Percentiles rank a stretch among this genome's conserved stretches.
Evolutionary conservation across 1,284 basidiomycete species (phyloP).

Genomic region (Sanghuangporus baumii): DNA sequence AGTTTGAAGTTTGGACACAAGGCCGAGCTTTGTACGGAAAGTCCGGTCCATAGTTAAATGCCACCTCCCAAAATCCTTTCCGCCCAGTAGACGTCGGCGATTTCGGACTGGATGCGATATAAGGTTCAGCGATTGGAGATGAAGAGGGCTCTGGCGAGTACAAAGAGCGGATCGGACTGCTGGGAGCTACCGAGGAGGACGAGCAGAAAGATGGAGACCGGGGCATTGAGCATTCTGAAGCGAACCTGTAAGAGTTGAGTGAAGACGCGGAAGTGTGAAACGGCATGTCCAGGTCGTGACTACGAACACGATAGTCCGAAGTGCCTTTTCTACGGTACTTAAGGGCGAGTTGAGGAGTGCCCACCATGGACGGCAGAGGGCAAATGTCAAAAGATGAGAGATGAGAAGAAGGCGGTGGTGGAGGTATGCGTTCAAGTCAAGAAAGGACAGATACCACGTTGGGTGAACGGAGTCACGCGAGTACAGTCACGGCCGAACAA

Average conservation of each 20-base stretch:
- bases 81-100: not conserved
- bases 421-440: slow-evolving; percentile 3
- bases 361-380: slow-evolving; percentile 10
- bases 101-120: slow-evolving; percentile 15
- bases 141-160: slow-evolving; percentile 17
- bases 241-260: not conserved
- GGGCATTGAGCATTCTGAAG: slow-evolving; percentile 7
- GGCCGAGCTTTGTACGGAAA: slow-evolving; percentile 14
- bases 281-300: slow-evolving; percentile 8
- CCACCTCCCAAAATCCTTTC: slow-evolving; percentile 15
- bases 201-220: slow-evolving; percentile 12
- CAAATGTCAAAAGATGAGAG: not conserved
- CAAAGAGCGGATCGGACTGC: slow-evolving; percentile 15
- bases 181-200: slow-evolving; percentile 8
- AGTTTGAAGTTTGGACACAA: not conserved
- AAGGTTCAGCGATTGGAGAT: slow-evolving; percentile 9
- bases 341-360: slow-evolving; percentile 13
- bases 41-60: slow-evolving; percentile 16
- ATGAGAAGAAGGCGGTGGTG: slow-evolving; percentile 2
- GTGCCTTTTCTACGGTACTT: slow-evolving; percentile 13
- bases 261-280: slow-evolving; percentile 3
- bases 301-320: slow-evolving; percentile 1
- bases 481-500: slow-evolving; percentile 1
- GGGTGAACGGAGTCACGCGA: not conserved
- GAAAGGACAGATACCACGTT: slow-evolving; percentile 5